Evolutionary conservation across 371 early-diverging fungal species (phyloP), one percentile per base, ranked within the genome.

Genomic region (Mucor piriformis): DNA sequence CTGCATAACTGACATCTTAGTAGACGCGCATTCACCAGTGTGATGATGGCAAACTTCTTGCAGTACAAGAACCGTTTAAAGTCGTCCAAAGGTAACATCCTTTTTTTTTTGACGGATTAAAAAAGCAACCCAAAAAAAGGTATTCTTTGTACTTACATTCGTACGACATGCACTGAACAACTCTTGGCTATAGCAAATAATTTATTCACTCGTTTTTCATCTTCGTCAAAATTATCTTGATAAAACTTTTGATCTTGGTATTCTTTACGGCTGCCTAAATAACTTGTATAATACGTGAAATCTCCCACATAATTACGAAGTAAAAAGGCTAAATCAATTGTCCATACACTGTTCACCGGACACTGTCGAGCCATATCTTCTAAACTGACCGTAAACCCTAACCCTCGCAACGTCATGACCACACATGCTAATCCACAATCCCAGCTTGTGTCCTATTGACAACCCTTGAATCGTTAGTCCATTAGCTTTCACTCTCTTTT

Each of bases 381-480:
- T 11, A 80, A 51, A 18, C 55, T 82, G 56, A 71, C 70, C 2
- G 69, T 69, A 50, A 67, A 68, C 1, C 83, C 82, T 20, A 87
- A 68, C 15, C 88, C 89, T 34, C 82, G 66, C 50, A 91, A 73
- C 3, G 89, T 75, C 92, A 93, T 93, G 49, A 84, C 82, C 6
- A 90, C 83, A 58, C 90, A 90, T 4, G 93, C 93, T n/a, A 94
- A 75, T 4, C 95, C 93, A 66, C 92, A 92, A 77, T 94, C 94
- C 92, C 93, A 93, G 21, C 67, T 67, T 44, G 65, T 60, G 32
- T 67, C 70, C 77, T 76, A 42, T 35, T 29, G 2, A n/a, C n/a
- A n/a, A n/a, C n/a, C n/a, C n/a, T n/a, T n/a, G n/a, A n/a, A n/a
- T n/a, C n/a, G n/a, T 38, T 16, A 23, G n/a, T 38, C 0, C 20